Evolutionary conservation across 1,139 yeast genomes (phyloP), one percentile per base, ranked within the genome.

Genomic region (Meyerozyma elateridarum): DNA sequence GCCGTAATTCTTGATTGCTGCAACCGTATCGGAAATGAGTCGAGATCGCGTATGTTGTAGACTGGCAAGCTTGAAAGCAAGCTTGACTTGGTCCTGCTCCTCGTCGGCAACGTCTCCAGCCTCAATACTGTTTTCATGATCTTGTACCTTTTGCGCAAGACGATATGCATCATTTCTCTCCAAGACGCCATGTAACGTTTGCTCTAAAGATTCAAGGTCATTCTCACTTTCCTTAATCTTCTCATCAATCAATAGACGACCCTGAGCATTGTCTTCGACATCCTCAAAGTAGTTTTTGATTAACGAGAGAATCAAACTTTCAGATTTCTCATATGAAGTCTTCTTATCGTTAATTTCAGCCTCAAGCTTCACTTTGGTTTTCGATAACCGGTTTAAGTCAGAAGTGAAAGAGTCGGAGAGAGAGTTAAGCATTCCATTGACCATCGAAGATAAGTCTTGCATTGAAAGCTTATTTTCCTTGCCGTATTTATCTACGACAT

Each of bases 41-140:
- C 59, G 55, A 20, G 68, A 58, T 45, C 85, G 63, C 36, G 66
- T 59, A 24, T 74, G 46, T 51, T 81, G 89, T 31, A 76, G 51
- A 22, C 64, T 52, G 1, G 82, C 65, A 36, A 82, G 58, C 37
- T 76, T 72, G 11, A 63, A 39, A 4, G 69, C 63, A 25, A 49
- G 38, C 35, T 44, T 49, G 21, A 48, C 55, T 30, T 56, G 53
- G 12, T 44, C 39, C 16, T 49, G 42, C 11, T 38, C 51, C 25
- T 44, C 45, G 13, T 45, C 44, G 20, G 36, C 36, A 18, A 38
- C 45, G 15, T 39, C 37, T 6, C 36, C 34, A 8, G 33, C 36
- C 9, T 36, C 33, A 4, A 32, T 37, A 8, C 40, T 38, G 5
- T 35, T 31, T n/a, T 34, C 33, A 11, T 31, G 36, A 16, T 40